phyloP scores from a whole-genome alignment of 345 rosid species.

The Clausena lansium region DNA sequence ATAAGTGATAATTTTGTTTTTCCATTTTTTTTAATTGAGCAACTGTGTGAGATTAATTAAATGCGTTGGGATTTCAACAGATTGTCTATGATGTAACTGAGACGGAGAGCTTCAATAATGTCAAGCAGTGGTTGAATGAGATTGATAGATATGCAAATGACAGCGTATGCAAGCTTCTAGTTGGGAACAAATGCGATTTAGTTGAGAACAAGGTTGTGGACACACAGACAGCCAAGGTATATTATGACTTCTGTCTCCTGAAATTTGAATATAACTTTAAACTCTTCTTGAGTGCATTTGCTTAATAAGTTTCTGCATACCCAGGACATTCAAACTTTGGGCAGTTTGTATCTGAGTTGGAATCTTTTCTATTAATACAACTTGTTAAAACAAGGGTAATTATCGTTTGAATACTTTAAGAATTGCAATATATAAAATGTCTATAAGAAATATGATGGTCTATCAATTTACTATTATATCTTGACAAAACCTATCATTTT shows the following conservation, averaged over 20 bases:
- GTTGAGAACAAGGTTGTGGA: slow-evolving; percentile 78
- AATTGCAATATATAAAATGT: too few relatives aligned
- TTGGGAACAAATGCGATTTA: slow-evolving; percentile 83
- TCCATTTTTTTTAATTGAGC: not conserved
- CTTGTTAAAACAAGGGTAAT: not conserved
- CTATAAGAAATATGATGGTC: too few relatives aligned
- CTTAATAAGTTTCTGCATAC: not conserved
- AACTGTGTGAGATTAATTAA: slow-evolving; percentile 5
- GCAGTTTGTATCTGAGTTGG: not conserved
- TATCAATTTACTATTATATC: too few relatives aligned
- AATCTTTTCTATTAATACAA: not conserved
- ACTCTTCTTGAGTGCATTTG: not conserved
- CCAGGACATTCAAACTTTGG: not conserved
- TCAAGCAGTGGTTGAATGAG: slow-evolving; percentile 87
- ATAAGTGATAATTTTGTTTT: not conserved
- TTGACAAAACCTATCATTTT: too few relatives aligned
- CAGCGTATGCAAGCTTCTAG: slow-evolving; percentile 85
- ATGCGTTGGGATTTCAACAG: slow-evolving; percentile 37
- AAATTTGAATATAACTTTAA: not conserved
- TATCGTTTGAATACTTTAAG: too few relatives aligned
- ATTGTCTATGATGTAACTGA: slow-evolving; percentile 83
- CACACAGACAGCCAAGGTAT: slow-evolving; percentile 80
- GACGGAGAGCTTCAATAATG: slow-evolving; percentile 88
- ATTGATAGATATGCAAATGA: slow-evolving; percentile 87
- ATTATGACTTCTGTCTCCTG: not conserved